These are phyloP conservation scores for Alloascoidea africana DNA, from an alignment of 805 yeast species.

Conservation along the genomic window DNA sequence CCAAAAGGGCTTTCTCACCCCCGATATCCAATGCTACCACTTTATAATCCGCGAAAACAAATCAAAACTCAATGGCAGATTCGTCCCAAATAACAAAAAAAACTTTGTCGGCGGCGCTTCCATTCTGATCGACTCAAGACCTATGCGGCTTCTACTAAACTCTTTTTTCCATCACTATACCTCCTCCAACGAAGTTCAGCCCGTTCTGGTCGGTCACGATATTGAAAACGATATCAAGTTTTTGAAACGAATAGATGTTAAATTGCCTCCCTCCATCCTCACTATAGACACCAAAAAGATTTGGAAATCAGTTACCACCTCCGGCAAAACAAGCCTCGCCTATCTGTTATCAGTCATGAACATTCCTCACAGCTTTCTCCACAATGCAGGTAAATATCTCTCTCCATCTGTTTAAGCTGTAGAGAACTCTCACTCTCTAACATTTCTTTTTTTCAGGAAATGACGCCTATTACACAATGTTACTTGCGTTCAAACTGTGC, in stretches of 20 bases:
- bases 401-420: no score
- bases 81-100: no score
- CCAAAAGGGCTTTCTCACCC: no score
- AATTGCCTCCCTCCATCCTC: background rate
- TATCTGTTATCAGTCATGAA: background rate
- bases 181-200: no score
- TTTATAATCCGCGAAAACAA: no score
- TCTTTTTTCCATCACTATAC: no score
- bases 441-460: background rate
- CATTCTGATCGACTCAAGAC: no score
- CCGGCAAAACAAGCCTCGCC: background rate
- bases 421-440: background rate
- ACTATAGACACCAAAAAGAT: background rate
- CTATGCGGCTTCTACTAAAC: no score
- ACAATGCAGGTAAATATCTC: background rate
- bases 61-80: no score
- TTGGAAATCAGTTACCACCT: background rate
- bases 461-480: background rate
- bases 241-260: background rate
- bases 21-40: no score
- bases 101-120: no score
- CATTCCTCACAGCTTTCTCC: background rate
- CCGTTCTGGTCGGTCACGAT: constrained; percentile 1
- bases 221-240: background rate
- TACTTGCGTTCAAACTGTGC: background rate